Evolutionary conservation across 2,329 filamentous ascomycete genomes (phyloP).

Genomic region (Aspergillus neoniger): DNA sequence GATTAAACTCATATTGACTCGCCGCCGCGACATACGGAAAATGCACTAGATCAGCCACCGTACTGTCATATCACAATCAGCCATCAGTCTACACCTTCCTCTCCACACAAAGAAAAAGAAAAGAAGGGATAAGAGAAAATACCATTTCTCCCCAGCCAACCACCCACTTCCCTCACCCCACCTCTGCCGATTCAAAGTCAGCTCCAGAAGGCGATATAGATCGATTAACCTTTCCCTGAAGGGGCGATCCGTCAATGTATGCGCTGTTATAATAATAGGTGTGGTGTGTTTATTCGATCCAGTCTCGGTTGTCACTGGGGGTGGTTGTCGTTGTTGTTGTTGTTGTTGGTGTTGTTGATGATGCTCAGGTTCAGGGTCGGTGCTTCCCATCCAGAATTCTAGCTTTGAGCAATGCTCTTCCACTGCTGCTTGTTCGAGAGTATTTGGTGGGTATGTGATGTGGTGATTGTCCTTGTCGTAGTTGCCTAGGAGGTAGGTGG

Average conservation of each 20-base stretch:
- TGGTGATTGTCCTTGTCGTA: not conserved
- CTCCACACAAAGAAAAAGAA: not conserved
- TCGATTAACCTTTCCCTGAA: constrained; percentile 9
- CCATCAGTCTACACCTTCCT: not conserved
- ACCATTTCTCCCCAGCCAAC: constrained; percentile 19
- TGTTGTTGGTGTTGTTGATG: too few relatives aligned
- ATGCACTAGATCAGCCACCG: constrained; percentile 13
- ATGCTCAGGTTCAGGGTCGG: not conserved
- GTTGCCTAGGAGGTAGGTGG: not conserved
- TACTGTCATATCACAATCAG: constrained; percentile 3
- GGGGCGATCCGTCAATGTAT: not conserved
- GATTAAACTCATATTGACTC: constrained; percentile 6
- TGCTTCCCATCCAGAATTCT: not conserved
- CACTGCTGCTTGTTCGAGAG: not conserved
- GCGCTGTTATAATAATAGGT: too few relatives aligned
- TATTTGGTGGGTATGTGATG: not conserved
- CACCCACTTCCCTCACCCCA: not conserved
- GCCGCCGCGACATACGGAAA: constrained; percentile 16
- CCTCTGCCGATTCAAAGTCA: constrained; percentile 10
- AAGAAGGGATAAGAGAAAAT: not conserved
- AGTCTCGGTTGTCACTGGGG: too few relatives aligned
- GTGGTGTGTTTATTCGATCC: too few relatives aligned
- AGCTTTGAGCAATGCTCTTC: not conserved
- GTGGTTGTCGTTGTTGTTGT: too few relatives aligned
- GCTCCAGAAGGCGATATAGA: constrained; percentile 15